Evolutionary conservation across 106 monocot genomes (phyloP).

Genomic region (Phalaenopsis equestris): DNA sequence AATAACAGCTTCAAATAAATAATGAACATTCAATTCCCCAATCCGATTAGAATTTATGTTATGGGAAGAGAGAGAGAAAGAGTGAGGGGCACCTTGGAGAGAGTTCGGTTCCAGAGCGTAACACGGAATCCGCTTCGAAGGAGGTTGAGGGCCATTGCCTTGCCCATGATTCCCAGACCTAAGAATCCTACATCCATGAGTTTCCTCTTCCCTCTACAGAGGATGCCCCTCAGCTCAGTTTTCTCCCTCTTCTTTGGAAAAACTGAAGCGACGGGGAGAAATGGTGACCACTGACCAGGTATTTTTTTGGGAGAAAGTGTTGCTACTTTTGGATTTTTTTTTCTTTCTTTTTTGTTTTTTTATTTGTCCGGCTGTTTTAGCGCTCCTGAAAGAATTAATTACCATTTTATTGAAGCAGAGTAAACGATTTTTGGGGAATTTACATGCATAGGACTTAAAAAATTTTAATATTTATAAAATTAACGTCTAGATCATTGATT

Average conservation of each 20-base stretch:
- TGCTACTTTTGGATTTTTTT: too few relatives aligned
- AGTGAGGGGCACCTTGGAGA: slow-evolving; percentile 45
- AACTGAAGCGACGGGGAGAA: background rate
- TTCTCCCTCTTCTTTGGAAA: background rate
- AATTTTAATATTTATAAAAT: too few relatives aligned
- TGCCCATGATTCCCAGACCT: slow-evolving; percentile 97
- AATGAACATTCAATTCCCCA: background rate
- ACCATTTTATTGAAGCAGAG: too few relatives aligned
- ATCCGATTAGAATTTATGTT: background rate
- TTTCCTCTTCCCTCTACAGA: background rate
- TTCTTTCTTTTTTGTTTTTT: too few relatives aligned
- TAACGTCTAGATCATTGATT: too few relatives aligned
- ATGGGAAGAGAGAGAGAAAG: background rate
- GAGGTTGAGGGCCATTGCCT: slow-evolving; percentile 92
- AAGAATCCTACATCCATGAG: slow-evolving; percentile 97
- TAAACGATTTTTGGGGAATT: background rate
- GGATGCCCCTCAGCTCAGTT: background rate
- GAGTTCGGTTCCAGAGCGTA: slow-evolving; percentile 94
- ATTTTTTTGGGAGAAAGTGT: too few relatives aligned
- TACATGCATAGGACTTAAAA: too few relatives aligned
- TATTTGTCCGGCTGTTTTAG: too few relatives aligned
- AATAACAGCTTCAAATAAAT: background rate
- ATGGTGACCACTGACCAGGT: too few relatives aligned
- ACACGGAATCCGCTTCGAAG: slow-evolving; percentile 73
- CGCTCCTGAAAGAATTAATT: too few relatives aligned